phyloP scores from a whole-genome alignment of 1,284 basidiomycete genomes.

The Laetiporus sulphureus region DNA sequence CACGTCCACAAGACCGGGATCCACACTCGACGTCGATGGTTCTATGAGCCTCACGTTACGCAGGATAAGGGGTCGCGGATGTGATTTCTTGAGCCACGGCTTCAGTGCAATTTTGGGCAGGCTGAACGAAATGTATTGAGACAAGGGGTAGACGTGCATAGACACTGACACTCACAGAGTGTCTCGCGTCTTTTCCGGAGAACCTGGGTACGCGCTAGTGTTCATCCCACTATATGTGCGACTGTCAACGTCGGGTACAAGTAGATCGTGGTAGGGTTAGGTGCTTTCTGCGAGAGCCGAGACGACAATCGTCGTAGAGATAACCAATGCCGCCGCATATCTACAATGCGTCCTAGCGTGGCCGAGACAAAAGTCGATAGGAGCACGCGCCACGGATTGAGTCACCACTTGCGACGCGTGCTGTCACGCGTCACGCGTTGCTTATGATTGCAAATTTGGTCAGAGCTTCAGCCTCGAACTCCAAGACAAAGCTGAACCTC shows the following conservation, averaged over 20 bases:
- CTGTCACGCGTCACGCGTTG: too few relatives aligned
- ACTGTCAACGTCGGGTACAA: too few relatives aligned
- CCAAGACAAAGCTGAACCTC: too few relatives aligned
- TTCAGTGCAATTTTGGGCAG: conserved; percentile 31
- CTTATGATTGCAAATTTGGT: too few relatives aligned
- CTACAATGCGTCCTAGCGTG: too few relatives aligned
- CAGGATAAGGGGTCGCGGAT: conserved; percentile 23
- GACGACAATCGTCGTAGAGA: conserved; percentile 9
- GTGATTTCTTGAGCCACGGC: conserved; percentile 27
- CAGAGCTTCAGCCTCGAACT: too few relatives aligned
- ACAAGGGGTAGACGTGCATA: background rate
- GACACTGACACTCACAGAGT: conserved; percentile 7
- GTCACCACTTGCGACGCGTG: too few relatives aligned
- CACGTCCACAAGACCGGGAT: conserved; percentile 26
- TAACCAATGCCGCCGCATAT: too few relatives aligned
- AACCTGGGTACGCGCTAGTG: conserved; percentile 10
- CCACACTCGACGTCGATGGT: conserved; percentile 20
- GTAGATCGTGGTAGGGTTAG: too few relatives aligned
- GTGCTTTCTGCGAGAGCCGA: too few relatives aligned
- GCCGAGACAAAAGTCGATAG: too few relatives aligned
- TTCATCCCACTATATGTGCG: background rate
- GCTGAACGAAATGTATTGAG: conserved; percentile 11
- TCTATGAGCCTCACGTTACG: conserved; percentile 30
- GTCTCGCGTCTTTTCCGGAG: conserved; percentile 12
- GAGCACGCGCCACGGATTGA: too few relatives aligned